These are phyloP conservation scores for Didymella arachidicola DNA, from an alignment of 2,329 filamentous ascomycete species.

Conservation along the genomic window DNA sequence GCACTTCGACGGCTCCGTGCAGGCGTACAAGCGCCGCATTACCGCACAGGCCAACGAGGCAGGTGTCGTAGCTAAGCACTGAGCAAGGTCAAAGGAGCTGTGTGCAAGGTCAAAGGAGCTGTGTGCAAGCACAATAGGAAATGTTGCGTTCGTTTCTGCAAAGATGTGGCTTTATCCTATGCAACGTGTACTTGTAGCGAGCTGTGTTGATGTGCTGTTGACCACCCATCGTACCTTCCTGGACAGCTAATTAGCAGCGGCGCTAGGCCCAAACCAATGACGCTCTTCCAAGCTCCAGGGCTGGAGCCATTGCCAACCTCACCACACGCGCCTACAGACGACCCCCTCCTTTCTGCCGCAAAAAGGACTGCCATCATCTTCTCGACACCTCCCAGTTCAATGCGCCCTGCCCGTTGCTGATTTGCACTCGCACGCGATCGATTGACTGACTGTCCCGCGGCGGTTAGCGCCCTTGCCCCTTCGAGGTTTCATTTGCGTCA, in stretches of 20 bases:
- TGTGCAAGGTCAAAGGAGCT: background rate
- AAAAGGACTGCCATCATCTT: conserved; percentile 25
- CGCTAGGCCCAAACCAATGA: conserved; percentile 34
- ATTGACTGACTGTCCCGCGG: conserved; percentile 25
- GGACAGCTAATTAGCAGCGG: conserved; percentile 21
- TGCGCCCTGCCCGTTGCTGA: conserved; percentile 39
- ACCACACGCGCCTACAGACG: conserved; percentile 28
- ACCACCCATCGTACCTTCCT: conserved; percentile 17
- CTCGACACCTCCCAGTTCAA: conserved; percentile 28
- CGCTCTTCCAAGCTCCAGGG: conserved; percentile 23
- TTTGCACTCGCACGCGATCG: conserved; percentile 35
- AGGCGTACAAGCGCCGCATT: conserved; percentile 98
- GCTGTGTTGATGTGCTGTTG: conserved; percentile 17
- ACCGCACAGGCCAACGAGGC: conserved; percentile 84
- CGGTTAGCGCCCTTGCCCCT: conserved; percentile 41
- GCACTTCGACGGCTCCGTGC: conserved; percentile 94
- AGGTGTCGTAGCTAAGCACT: conserved; percentile 75
- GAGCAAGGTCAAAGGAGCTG: conserved; percentile 27
- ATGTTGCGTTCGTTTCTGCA: background rate
- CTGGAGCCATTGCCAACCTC: conserved; percentile 23
- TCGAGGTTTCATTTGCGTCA: conserved; percentile 29
- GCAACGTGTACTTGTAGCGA: conserved; percentile 1
- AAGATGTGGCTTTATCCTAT: background rate
- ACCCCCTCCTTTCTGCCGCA: conserved; percentile 17
- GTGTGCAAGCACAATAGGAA: background rate